Percentiles rank a stretch among this genome's conserved stretches.
phyloP scores from a whole-genome alignment of 2,329 filamentous ascomycete genomes.

The Beauveria caledonica region DNA sequence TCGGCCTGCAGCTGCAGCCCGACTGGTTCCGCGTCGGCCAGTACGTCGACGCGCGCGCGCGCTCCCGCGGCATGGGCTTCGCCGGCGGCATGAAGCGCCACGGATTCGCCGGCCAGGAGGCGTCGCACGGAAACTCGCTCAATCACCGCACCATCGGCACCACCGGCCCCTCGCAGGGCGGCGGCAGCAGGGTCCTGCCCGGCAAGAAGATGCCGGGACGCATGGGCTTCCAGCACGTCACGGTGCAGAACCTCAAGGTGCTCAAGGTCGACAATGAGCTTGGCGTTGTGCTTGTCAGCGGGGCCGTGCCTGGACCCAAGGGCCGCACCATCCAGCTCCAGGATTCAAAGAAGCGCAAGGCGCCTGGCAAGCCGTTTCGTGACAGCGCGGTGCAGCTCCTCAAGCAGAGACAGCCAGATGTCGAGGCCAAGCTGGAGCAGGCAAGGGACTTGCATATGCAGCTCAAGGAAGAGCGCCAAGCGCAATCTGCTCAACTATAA shows the following conservation, averaged over 20 bases:
- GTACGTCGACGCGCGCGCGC: constrained; percentile 75
- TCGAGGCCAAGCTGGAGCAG: constrained; percentile 36
- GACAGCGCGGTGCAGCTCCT: constrained; percentile 36
- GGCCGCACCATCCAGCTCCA: constrained; percentile 76
- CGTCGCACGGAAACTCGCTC: constrained; percentile 90
- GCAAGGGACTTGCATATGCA: constrained; percentile 44
- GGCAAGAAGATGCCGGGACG: constrained; percentile 97
- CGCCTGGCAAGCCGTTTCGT: constrained; percentile 41
- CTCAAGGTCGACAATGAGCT: constrained; percentile 80
- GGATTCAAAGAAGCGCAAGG: constrained; percentile 80
- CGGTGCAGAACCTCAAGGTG: constrained; percentile 84
- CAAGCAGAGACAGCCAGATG: constrained; percentile 39
- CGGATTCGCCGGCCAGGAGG: constrained; percentile 80
- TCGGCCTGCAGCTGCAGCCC: constrained; percentile 71
- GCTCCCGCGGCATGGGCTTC: constrained; percentile 84
- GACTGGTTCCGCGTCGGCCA: constrained; percentile 88
- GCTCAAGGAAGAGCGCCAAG: constrained; percentile 42
- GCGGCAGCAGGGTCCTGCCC: constrained; percentile 83
- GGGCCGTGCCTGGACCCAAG: constrained; percentile 80
- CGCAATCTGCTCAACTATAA: constrained; percentile 27
- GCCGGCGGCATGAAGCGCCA: constrained; percentile 97
- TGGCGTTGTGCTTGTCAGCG: constrained; percentile 82
- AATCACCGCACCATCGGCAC: constrained; percentile 91
- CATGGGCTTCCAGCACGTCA: constrained; percentile 86
- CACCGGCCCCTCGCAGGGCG: constrained; percentile 79